phyloP scores from a whole-genome alignment of 129 eudicot genomes.

The Centrapalus pauciflorus region DNA sequence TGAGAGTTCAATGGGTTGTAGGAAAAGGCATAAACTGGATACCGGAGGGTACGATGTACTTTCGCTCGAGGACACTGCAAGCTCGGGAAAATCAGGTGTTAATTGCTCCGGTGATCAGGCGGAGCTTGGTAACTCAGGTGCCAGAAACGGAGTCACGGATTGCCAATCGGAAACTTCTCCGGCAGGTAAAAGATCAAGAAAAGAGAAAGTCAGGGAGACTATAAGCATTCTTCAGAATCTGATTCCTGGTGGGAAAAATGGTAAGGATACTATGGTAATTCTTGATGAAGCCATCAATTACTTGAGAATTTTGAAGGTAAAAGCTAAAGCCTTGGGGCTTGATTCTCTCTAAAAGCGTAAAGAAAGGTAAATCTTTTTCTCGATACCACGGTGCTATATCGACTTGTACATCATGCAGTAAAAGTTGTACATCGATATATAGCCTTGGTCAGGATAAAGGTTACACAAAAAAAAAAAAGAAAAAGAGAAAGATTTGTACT shows the following conservation, averaged over 20 bases:
- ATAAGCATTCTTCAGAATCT: constrained; percentile 54
- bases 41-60: constrained; percentile 24
- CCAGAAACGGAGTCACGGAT: constrained; percentile 15
- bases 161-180: constrained; percentile 28
- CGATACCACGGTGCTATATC: background rate
- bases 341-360: constrained; percentile 30
- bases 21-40: constrained; percentile 44
- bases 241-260: constrained; percentile 58
- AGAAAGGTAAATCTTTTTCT: background rate
- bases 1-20: constrained; percentile 47
- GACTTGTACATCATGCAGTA: background rate
- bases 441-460: background rate
- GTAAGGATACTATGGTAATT: constrained; percentile 57
- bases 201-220: constrained; percentile 52
- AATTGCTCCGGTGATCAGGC: constrained; percentile 51
- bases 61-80: constrained; percentile 35
- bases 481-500: background rate
- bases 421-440: background rate
- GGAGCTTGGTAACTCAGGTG: constrained; percentile 34
- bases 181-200: constrained; percentile 41
- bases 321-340: constrained; percentile 67
- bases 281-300: constrained; percentile 80
- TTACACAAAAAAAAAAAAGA: background rate
- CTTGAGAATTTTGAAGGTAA: constrained; percentile 54
- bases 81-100: constrained; percentile 32